Evolutionary conservation across 1,139 yeast species (phyloP), one percentile per base, ranked within the genome.

Genomic region (Saccharomyces pastorianus): DNA sequence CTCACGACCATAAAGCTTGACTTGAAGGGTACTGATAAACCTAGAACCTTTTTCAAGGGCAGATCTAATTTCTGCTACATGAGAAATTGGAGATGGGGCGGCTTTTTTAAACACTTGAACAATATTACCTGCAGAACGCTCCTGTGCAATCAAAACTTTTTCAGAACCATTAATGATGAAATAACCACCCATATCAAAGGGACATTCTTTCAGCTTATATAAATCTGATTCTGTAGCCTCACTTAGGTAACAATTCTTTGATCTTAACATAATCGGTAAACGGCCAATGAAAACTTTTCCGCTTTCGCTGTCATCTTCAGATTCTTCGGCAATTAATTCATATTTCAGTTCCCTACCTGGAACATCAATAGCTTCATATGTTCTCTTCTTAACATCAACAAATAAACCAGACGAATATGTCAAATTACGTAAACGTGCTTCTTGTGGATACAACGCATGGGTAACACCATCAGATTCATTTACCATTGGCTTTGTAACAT

Each of bases 401-500:
- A 93, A 93, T 53, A 95, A 78, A 29, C 99, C 97, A 34, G 97
- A 88, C 4, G 97, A 88, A 70, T 95, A 95, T 0, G 99, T 95
- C 73, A 95, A 79, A 70, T 93, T 93, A 74, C 99, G 84, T 61
- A 93, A 79, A 65, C 99, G 81, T 7, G 99, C 99, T 72, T 95
- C 99, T 73, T 95, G 99, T 9, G 99, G 99, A 71, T 88, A 88
- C 86, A 95, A 84, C 17, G 96, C 95, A 66, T 90, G 95, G n/a
- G 98, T 91, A 32, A 96, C 90, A 76, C 99, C 99, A 74, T 95
- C 99, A 32, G 98, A 96, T 76, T 95, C 99, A 23, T 98, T 95
- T 82, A 93, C 96, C 51, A 96, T 89, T 46, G 99, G 99, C 66
- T 93, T 88, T 46, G 98, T 90, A 63, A 95, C 83, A 72, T 88